Base-by-base conservation (phyloP, 257 asterid genomes). In the Oldenlandia corymbosa region DNA sequence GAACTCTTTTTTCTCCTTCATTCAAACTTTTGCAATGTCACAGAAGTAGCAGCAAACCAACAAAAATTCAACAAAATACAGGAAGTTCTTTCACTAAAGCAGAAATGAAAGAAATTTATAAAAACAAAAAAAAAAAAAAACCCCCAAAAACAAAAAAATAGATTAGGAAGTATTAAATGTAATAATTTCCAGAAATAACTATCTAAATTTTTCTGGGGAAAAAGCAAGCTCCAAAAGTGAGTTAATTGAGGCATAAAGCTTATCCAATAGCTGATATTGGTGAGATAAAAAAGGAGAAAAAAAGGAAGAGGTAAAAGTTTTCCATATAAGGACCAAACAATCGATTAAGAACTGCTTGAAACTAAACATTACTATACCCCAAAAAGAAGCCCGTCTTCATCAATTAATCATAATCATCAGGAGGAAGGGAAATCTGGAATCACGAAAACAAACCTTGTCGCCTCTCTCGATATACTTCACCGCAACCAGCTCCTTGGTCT, bases 401-500 rank as follows among this genome's bases (percentile, higher is more conserved):
- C 7, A 57, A 7, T 31, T 12, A 56, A 30, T 31, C 23, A 30
- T 21, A 18, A 27, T 26, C 21, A 47, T 17, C 5, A 1, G 50
- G 53, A 43, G 12, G 49, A 5, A n/a, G n/a, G n/a, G 13, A 48
- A 53, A 16, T 34, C 27, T 7, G 36, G 34, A 30, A 64, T 17
- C n/a, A 2, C 24, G 28, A 55, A 36, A 74, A 62, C 87, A n/a
- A 28, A 86, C 96, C 94, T 84, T 88, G 18, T 88, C 91, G 26
- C 96, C 96, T 65, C 96, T 78, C 73, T 88, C 95, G 39, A 88
- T 86, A 68, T 88, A 88, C 85, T 88, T 88, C 28, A 88, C 95
- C 28, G 96, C 96, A 70, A 88, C 82, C 18, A 86, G 84, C 76
- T 84, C 93, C 20, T 73, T 88, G 7, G 96, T 86, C 73, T 80